Percentiles rank a stretch among this genome's conserved stretches.
Evolutionary conservation across 2,329 filamentous ascomycete genomes (phyloP).

Genomic region (Xylariaceae sp.): DNA sequence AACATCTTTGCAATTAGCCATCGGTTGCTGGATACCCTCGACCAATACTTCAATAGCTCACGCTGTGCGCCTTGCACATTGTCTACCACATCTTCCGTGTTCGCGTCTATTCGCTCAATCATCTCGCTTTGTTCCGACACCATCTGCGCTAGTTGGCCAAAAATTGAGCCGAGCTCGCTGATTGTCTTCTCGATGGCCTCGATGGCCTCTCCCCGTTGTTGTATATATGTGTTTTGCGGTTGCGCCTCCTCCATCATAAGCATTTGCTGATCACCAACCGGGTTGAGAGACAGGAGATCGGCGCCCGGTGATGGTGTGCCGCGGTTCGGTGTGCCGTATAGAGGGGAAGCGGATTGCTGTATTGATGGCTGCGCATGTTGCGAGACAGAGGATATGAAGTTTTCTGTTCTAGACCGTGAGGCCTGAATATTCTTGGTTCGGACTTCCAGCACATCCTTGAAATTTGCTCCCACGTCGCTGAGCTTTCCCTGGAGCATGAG

Average conservation of each 20-base stretch:
- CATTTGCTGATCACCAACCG: conserved; percentile 84
- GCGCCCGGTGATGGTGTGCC: conserved; percentile 66
- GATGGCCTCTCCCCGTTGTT: conserved; percentile 92
- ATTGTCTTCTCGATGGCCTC: conserved; percentile 97
- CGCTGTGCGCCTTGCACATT: conserved; percentile 97
- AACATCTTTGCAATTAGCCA: conserved; percentile 91
- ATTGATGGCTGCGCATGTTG: conserved; percentile 73
- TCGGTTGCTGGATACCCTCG: conserved; percentile 87
- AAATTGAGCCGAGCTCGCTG: conserved; percentile 87
- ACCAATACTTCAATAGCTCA: conserved; percentile 97
- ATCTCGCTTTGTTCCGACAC: conserved; percentile 94
- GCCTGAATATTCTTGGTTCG: conserved; percentile 98
- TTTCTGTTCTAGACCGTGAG: conserved; percentile 88
- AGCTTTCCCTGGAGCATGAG: conserved; percentile 89
- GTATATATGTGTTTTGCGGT: conserved; percentile 84
- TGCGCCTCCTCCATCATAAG: conserved; percentile 94
- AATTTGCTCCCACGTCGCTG: conserved; percentile 90
- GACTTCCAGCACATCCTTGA: conserved; percentile 96
- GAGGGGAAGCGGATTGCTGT: conserved; percentile 78
- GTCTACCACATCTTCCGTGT: conserved; percentile 96
- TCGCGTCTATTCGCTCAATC: conserved; percentile 96
- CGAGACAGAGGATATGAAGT: conserved; percentile 91
- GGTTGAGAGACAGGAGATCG: conserved; percentile 85
- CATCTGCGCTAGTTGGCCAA: conserved; percentile 94
- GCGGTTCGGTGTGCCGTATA: conserved; percentile 75